These are phyloP conservation scores for Lecanosticta acicola DNA, from an alignment of 2,329 filamentous ascomycete species.

Conservation along the genomic window DNA sequence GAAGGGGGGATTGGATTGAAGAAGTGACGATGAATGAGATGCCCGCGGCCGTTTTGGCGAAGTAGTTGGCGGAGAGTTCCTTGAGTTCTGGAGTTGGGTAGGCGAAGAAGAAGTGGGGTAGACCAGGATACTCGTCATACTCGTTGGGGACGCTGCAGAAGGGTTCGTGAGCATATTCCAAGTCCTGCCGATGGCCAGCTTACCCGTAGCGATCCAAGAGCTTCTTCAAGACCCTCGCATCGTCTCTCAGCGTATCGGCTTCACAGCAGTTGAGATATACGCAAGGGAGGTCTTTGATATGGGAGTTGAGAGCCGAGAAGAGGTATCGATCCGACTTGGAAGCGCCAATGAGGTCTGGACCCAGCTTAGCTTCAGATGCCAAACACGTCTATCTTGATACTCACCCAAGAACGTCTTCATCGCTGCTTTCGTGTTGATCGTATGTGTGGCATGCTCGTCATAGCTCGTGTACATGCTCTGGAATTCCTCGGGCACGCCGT, in stretches of 20 bases:
- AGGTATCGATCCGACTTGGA: constrained; percentile 12
- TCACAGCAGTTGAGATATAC: constrained; percentile 13
- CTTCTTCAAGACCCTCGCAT: constrained; percentile 12
- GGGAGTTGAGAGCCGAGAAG: constrained; percentile 28
- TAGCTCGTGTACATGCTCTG: constrained; percentile 11
- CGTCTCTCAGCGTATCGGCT: constrained; percentile 14
- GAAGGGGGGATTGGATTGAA: constrained; percentile 3
- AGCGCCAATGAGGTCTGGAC: constrained; percentile 8
- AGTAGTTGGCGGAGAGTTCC: constrained; percentile 10
- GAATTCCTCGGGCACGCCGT: constrained; percentile 13
- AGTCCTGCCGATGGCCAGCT: too few species aligned
- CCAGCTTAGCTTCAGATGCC: neutral
- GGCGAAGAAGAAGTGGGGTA: constrained; percentile 18
- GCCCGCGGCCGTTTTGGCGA: constrained; percentile 12
- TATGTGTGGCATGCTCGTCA: constrained; percentile 10
- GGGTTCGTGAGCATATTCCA: too few species aligned
- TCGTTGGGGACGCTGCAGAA: constrained; percentile 9
- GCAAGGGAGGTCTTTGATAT: constrained; percentile 13
- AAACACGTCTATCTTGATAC: neutral
- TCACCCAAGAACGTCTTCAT: constrained; percentile 13
- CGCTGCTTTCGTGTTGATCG: constrained; percentile 12
- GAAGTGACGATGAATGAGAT: constrained; percentile 12
- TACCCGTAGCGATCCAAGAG: constrained; percentile 11
- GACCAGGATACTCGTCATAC: constrained; percentile 12
- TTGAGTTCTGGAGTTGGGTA: constrained; percentile 10